phyloP scores from a whole-genome alignment of 2,329 filamentous ascomycete species.

The Aspergillus sclerotialis region DNA sequence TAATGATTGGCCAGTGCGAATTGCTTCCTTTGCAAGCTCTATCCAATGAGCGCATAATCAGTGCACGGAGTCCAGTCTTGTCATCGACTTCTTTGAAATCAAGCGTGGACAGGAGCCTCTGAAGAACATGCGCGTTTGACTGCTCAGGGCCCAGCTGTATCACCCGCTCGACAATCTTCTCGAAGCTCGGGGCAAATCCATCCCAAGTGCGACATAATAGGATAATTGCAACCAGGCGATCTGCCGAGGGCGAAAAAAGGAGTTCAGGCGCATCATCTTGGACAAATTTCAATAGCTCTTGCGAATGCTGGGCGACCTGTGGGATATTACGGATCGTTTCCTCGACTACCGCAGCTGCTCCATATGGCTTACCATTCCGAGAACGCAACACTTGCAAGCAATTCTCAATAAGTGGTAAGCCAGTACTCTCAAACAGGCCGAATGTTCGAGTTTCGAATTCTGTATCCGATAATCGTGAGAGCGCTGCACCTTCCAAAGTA shows the following conservation, averaged over 20 bases:
- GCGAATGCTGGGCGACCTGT: constrained; percentile 31
- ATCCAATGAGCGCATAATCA: constrained; percentile 29
- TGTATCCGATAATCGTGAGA: constrained; percentile 18
- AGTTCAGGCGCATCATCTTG: constrained; percentile 51
- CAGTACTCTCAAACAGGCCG: constrained; percentile 30
- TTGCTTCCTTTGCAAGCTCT: constrained; percentile 29
- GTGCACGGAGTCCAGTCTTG: constrained; percentile 24
- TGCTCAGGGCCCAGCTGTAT: constrained; percentile 24
- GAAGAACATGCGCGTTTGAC: constrained; percentile 28
- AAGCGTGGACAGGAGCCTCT: constrained; percentile 31
- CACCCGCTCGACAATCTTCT: constrained; percentile 28
- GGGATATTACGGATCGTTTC: constrained; percentile 43
- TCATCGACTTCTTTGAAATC: constrained; percentile 30
- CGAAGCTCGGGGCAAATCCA: constrained; percentile 33
- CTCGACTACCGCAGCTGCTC: constrained; percentile 54
- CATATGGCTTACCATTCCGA: constrained; percentile 60
- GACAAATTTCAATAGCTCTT: constrained; percentile 47
- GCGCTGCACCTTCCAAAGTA: constrained; percentile 42
- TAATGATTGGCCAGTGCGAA: constrained; percentile 32
- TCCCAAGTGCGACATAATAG: constrained; percentile 45
- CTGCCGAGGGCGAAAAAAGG: constrained; percentile 61
- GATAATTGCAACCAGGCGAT: constrained; percentile 60
- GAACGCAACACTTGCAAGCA: constrained; percentile 45
- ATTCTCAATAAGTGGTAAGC: constrained; percentile 36
- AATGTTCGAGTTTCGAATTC: constrained; percentile 18